phyloP scores from a whole-genome alignment of 345 rosid genomes.

The Linum tenue region DNA sequence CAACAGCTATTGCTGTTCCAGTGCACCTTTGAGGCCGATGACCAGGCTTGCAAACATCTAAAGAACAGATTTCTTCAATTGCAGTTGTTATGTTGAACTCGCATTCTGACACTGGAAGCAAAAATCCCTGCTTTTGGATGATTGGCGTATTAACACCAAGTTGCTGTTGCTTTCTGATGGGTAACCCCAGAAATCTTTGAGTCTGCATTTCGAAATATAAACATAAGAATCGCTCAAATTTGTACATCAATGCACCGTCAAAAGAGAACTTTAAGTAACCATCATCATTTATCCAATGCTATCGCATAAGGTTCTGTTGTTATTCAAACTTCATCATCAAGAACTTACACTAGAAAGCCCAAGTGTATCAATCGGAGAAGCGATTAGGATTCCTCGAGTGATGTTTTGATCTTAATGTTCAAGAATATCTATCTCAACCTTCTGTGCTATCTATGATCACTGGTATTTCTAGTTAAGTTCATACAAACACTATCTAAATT shows the following conservation, averaged over 20 bases:
- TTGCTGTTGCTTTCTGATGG: constrained; percentile 34
- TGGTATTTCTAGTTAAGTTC: no score
- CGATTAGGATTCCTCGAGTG: no score
- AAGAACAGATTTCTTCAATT: constrained; percentile 58
- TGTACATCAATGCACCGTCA: neutral
- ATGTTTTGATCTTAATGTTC: no score
- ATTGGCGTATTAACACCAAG: constrained; percentile 34
- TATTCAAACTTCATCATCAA: no score
- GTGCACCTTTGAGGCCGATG: constrained; percentile 84
- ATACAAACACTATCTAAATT: no score
- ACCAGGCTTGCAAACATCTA: constrained; percentile 27
- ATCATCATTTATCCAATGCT: no score
- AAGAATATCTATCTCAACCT: no score
- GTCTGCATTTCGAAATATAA: constrained; percentile 29
- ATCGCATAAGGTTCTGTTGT: no score
- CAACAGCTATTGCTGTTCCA: constrained; percentile 71
- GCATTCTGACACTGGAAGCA: constrained; percentile 69
- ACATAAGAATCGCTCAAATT: neutral
- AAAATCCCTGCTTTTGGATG: constrained; percentile 63
- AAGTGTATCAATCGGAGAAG: no score
- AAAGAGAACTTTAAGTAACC: no score
- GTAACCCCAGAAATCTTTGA: constrained; percentile 54
- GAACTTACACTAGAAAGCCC: no score
- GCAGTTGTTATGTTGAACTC: constrained; percentile 70
- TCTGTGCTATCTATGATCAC: no score